These are phyloP conservation scores for Erodium trifolium DNA, from an alignment of 441 rosid genomes.

Conservation along the genomic window DNA sequence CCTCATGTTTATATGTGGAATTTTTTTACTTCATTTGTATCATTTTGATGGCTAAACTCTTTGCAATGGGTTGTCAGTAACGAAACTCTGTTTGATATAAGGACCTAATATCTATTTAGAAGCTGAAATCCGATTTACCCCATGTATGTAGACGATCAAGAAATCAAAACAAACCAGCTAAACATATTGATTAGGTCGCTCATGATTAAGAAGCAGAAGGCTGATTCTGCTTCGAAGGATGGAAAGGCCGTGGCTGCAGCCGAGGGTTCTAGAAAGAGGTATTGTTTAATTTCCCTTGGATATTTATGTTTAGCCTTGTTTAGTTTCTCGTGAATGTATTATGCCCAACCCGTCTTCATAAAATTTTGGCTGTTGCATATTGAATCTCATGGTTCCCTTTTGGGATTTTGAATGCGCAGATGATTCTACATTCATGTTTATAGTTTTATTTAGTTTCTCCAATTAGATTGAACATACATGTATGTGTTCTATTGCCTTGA, in stretches of 20 bases:
- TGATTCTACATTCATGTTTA: constrained; percentile 6
- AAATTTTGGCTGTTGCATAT: not conserved
- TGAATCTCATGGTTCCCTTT: not conserved
- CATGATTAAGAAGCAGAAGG: constrained; percentile 56
- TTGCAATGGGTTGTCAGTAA: constrained; percentile 1
- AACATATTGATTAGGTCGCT: constrained; percentile 92
- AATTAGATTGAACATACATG: not conserved
- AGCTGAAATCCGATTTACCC: constrained; percentile 19
- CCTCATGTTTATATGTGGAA: not conserved
- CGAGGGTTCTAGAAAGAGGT: constrained; percentile 81
- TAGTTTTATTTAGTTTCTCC: not conserved
- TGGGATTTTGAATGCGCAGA: not conserved
- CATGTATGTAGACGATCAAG: constrained; percentile 53
- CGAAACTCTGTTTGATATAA: constrained; percentile 11
- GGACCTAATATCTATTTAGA: not conserved
- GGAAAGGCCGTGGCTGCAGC: constrained; percentile 38
- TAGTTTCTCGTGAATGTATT: constrained; percentile 9
- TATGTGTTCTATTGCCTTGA: not conserved
- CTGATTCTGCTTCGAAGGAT: constrained; percentile 53
- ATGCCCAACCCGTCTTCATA: constrained; percentile 9
- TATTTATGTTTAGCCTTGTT: constrained; percentile 13
- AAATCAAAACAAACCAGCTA: constrained; percentile 79
- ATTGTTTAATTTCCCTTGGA: constrained; percentile 14
- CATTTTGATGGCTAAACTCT: not conserved
- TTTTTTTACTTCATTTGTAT: not conserved